Conservation (phyloP, 331 rosid species). For the Cydonia oblonga region DNA sequence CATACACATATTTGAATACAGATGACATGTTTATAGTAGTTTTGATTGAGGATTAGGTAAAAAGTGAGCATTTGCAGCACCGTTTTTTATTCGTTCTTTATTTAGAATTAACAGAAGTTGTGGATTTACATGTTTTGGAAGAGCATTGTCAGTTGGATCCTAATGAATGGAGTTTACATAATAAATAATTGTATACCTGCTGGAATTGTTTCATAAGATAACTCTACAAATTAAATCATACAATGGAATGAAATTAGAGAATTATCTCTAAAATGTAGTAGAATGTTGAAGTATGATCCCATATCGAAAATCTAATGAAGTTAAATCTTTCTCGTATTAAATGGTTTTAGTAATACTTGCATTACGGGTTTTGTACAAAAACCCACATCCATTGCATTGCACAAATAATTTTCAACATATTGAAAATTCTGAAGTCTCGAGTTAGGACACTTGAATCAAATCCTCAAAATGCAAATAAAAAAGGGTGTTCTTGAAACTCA, state of each 20-base stretch:
- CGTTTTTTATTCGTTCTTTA: background rate
- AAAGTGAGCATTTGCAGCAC: background rate
- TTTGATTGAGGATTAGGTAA: background rate
- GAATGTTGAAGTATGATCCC: no score
- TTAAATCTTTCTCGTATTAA: no score
- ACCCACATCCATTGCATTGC: no score
- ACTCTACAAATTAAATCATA: background rate
- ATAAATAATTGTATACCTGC: background rate
- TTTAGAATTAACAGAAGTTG: background rate
- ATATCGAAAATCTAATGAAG: no score
- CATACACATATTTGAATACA: background rate
- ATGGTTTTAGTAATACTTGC: no score
- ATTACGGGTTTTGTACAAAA: no score
- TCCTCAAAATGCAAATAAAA: no score
- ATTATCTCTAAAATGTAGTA: background rate
- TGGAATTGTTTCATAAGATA: background rate
- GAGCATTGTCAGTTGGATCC: background rate
- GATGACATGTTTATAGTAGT: background rate
- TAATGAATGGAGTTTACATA: background rate
- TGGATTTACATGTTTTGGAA: constrained; percentile 10
- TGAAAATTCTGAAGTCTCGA: no score
- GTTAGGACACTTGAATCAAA: no score
- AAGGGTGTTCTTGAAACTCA: no score
- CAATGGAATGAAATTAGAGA: background rate
- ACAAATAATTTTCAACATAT: no score